Percentiles rank a stretch among this genome's conserved stretches.
Evolutionary conservation across 805 yeast genomes (phyloP).

Genomic region (Starmerella ratchasimensis): DNA sequence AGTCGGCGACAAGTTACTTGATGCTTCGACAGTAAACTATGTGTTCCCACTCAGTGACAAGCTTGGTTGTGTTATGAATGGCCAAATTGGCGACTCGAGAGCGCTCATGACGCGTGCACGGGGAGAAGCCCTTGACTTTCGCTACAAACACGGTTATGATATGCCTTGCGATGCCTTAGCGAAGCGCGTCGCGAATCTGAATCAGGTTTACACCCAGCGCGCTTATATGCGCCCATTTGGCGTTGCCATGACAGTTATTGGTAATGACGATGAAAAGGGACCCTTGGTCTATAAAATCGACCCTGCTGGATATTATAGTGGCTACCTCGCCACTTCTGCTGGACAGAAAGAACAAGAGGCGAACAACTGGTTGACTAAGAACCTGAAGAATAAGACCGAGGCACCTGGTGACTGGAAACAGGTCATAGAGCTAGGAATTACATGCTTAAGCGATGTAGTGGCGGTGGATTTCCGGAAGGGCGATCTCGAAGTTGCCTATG

Average conservation of each 20-base stretch:
- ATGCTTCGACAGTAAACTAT: slow-evolving; percentile 73
- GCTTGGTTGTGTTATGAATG: slow-evolving; percentile 85
- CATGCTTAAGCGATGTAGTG: slow-evolving; percentile 70
- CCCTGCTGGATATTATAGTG: slow-evolving; percentile 92
- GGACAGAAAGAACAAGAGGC: slow-evolving; percentile 98
- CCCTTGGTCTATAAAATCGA: slow-evolving; percentile 86
- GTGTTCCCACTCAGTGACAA: slow-evolving; percentile 67
- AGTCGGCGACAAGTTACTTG: slow-evolving; percentile 87
- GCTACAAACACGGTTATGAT: slow-evolving; percentile 88
- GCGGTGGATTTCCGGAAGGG: slow-evolving; percentile 89
- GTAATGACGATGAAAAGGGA: slow-evolving; percentile 80
- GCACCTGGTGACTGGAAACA: slow-evolving; percentile 76
- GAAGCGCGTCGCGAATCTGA: slow-evolving; percentile 87
- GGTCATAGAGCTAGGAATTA: slow-evolving; percentile 80
- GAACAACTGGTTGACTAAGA: slow-evolving; percentile 76
- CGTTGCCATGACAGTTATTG: slow-evolving; percentile 75
- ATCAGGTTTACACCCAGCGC: slow-evolving; percentile 92
- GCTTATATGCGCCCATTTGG: slow-evolving; percentile 98
- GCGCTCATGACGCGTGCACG: slow-evolving; percentile 82
- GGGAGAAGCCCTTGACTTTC: slow-evolving; percentile 89
- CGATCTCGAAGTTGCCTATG: slow-evolving; percentile 88
- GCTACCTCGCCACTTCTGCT: slow-evolving; percentile 82
- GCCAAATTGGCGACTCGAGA: slow-evolving; percentile 85
- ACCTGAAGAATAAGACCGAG: slow-evolving; percentile 57
- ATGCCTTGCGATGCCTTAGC: slow-evolving; percentile 91